A percentile compares a stretch with the other conserved stretches of the same genome.
phyloP scores from a whole-genome alignment of 2,329 filamentous ascomycete species.

The Hymenoscyphus albidus region DNA sequence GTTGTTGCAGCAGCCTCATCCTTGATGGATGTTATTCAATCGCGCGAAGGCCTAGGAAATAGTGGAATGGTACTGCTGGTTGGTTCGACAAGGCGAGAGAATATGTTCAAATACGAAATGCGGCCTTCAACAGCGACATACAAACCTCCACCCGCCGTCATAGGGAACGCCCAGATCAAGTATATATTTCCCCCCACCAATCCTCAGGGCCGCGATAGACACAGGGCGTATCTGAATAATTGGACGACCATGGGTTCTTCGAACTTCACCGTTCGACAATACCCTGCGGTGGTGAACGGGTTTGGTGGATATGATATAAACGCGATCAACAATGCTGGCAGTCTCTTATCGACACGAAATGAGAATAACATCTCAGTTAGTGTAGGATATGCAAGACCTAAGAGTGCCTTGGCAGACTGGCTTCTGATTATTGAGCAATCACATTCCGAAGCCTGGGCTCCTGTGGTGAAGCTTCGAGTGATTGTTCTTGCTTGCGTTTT shows the following conservation, averaged over 20 bases:
- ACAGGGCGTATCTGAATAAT: conserved; percentile 40
- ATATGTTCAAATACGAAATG: conserved; percentile 52
- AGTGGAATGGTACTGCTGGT: conserved; percentile 69
- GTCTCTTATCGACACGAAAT: conserved; percentile 65
- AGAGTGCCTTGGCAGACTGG: conserved; percentile 72
- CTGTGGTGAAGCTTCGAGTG: conserved; percentile 70
- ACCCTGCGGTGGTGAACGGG: conserved; percentile 58
- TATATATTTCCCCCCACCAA: conserved; percentile 58
- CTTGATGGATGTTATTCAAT: conserved; percentile 58
- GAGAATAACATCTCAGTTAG: conserved; percentile 68
- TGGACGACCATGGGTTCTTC: conserved; percentile 33
- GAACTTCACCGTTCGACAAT: conserved; percentile 57
- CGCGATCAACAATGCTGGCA: conserved; percentile 63
- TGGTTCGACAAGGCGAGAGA: conserved; percentile 62
- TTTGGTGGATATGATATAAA: conserved; percentile 48
- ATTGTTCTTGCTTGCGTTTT: conserved; percentile 84
- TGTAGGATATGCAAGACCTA: conserved; percentile 73
- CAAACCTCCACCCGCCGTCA: conserved; percentile 37
- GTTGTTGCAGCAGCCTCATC: conserved; percentile 66
- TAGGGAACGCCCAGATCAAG: conserved; percentile 46
- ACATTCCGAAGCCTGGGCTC: conserved; percentile 68
- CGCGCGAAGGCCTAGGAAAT: conserved; percentile 64
- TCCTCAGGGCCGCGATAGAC: conserved; percentile 43
- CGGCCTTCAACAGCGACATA: conserved; percentile 47
- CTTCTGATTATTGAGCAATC: conserved; percentile 75